These are phyloP conservation scores for Rosa chinensis DNA, from an alignment of 306 rosid genomes.

Conservation along the genomic window DNA sequence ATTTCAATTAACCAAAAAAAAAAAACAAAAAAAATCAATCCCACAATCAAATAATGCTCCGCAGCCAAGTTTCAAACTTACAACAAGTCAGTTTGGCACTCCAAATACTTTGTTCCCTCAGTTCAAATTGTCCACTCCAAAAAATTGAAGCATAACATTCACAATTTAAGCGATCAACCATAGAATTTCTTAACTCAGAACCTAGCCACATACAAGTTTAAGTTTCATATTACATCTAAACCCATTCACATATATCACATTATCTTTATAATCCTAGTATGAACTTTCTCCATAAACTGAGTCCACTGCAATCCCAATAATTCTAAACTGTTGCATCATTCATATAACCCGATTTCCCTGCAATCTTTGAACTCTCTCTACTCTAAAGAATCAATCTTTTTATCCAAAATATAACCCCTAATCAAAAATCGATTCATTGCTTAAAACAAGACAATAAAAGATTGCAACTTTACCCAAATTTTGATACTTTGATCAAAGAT, in stretches of 20 bases:
- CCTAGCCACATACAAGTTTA: neutral
- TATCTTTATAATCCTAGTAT: neutral
- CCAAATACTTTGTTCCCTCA: neutral
- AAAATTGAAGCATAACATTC: neutral
- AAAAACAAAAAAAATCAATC: neutral
- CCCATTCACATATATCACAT: neutral
- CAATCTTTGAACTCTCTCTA: neutral
- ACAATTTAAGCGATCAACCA: neutral
- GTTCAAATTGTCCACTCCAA: neutral
- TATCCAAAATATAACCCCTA: neutral
- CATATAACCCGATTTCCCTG: neutral
- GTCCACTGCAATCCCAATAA: neutral
- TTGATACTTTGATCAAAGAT: no score
- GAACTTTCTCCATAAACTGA: neutral
- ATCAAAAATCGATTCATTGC: no score
- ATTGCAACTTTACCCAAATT: no score
- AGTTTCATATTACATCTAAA: neutral
- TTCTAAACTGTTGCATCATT: neutral
- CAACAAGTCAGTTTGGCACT: neutral
- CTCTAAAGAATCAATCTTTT: slow-evolving; percentile 1
- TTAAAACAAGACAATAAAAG: no score
- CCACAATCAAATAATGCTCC: neutral
- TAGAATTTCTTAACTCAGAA: neutral
- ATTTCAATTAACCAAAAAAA: neutral
- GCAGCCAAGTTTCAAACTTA: neutral